These are phyloP conservation scores for Ophiosphaerella herpotricha DNA, from an alignment of 2,329 filamentous ascomycete species.

Conservation along the genomic window DNA sequence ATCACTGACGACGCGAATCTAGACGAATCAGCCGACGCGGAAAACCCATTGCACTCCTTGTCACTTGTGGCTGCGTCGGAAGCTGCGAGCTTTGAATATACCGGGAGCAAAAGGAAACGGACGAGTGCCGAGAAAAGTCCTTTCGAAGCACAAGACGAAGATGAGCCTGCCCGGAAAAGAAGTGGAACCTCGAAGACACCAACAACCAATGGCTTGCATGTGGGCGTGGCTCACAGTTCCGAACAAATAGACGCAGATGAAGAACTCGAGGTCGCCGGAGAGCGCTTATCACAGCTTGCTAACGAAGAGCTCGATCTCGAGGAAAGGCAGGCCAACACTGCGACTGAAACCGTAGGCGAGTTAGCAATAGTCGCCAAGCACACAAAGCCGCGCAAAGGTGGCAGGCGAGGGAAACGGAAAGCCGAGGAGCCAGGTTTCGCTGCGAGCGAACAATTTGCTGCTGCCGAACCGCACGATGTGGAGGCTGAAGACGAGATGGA, in stretches of 20 bases:
- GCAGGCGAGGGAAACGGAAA: slow-evolving; percentile 57
- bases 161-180: slow-evolving; percentile 46
- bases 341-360: slow-evolving; percentile 37
- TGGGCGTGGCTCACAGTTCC: slow-evolving; percentile 29
- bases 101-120: slow-evolving; percentile 52
- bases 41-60: slow-evolving; percentile 37
- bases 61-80: slow-evolving; percentile 39
- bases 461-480: slow-evolving; percentile 67
- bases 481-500: slow-evolving; percentile 54
- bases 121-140: slow-evolving; percentile 47
- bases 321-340: slow-evolving; percentile 41
- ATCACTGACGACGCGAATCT: slow-evolving; percentile 18
- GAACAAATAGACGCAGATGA: slow-evolving; percentile 48
- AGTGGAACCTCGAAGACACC: slow-evolving; percentile 31
- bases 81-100: slow-evolving; percentile 35
- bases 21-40: slow-evolving; percentile 20
- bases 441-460: slow-evolving; percentile 52
- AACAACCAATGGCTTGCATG: slow-evolving; percentile 37
- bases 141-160: slow-evolving; percentile 34
- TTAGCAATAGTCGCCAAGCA: slow-evolving; percentile 43
- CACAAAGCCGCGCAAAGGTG: slow-evolving; percentile 44
- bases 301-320: slow-evolving; percentile 41
- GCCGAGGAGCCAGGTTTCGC: slow-evolving; percentile 45
- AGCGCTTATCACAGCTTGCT: slow-evolving; percentile 36
- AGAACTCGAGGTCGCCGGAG: slow-evolving; percentile 58